phyloP scores from a whole-genome alignment of 1,139 yeast species.

The Kurtzmaniella quercitrusa region DNA sequence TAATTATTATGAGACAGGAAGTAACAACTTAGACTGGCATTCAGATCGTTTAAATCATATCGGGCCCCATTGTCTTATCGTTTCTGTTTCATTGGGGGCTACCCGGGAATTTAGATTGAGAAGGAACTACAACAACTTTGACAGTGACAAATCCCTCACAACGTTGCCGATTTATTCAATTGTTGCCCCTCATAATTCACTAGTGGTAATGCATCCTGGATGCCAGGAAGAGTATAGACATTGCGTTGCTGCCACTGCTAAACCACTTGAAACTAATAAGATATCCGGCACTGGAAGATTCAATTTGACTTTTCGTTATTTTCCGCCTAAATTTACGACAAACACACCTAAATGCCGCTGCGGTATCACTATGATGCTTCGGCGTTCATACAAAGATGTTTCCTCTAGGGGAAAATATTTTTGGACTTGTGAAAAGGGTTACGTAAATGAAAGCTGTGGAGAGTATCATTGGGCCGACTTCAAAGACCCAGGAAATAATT shows the following conservation, averaged over 20 bases:
- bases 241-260: slow-evolving; percentile 28
- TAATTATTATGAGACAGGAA: slow-evolving; percentile 48
- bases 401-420: slow-evolving; percentile 46
- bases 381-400: slow-evolving; percentile 43
- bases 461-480: slow-evolving; percentile 50
- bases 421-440: slow-evolving; percentile 47
- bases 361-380: slow-evolving; percentile 38
- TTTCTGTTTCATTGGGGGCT: slow-evolving; percentile 63
- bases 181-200: slow-evolving; percentile 60
- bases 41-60: slow-evolving; percentile 66
- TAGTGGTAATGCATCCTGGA: slow-evolving; percentile 70
- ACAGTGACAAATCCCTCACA: slow-evolving; percentile 9
- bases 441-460: slow-evolving; percentile 40
- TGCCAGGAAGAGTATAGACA: slow-evolving; percentile 73
- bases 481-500: slow-evolving; percentile 18
- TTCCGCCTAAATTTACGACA: slow-evolving; percentile 28
- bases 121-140: slow-evolving; percentile 22
- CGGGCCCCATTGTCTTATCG: slow-evolving; percentile 68
- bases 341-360: slow-evolving; percentile 52
- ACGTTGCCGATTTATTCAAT: slow-evolving; percentile 38
- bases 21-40: slow-evolving; percentile 63
- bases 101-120: slow-evolving; percentile 61
- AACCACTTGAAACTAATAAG: slow-evolving; percentile 38
- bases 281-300: slow-evolving; percentile 48
- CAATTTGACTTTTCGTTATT: slow-evolving; percentile 62